Evolutionary conservation across 1,284 basidiomycete species (phyloP).

Genomic region (Flammula alnicola): DNA sequence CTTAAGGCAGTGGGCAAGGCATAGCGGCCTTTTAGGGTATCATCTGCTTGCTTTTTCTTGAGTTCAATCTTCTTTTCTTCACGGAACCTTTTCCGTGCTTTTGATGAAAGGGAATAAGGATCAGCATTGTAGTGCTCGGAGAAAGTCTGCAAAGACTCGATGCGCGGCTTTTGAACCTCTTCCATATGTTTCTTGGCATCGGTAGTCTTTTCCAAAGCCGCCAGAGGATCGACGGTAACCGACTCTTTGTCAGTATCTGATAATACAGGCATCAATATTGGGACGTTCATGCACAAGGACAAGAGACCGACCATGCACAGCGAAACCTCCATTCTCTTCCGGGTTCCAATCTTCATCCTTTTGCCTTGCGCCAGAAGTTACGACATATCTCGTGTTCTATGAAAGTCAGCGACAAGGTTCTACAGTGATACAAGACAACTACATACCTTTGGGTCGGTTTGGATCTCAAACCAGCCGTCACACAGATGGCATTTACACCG

Average conservation of each 20-base stretch:
- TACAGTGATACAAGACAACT: not conserved
- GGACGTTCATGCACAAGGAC: not conserved
- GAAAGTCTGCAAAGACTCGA: slow-evolving; percentile 77
- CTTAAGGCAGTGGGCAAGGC: slow-evolving; percentile 69
- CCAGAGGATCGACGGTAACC: slow-evolving; percentile 74
- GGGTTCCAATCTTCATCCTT: slow-evolving; percentile 97
- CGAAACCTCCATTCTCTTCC: slow-evolving; percentile 91
- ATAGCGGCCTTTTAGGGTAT: slow-evolving; percentile 71
- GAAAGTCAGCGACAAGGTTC: not conserved
- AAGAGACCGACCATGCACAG: slow-evolving; percentile 69
- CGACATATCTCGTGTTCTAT: slow-evolving; percentile 95
- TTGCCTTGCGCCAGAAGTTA: slow-evolving; percentile 85
- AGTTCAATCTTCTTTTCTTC: slow-evolving; percentile 82
- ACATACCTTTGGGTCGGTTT: slow-evolving; percentile 92
- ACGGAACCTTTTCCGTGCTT: slow-evolving; percentile 81
- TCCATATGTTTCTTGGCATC: slow-evolving; percentile 75
- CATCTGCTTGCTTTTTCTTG: slow-evolving; percentile 68
- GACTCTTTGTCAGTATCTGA: slow-evolving; percentile 76
- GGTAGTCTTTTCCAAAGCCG: slow-evolving; percentile 86
- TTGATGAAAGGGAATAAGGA: slow-evolving; percentile 80
- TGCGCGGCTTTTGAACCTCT: slow-evolving; percentile 73
- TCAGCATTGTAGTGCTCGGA: slow-evolving; percentile 81
- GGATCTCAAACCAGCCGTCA: slow-evolving; percentile 92
- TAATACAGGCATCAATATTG: not conserved
- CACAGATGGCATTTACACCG: slow-evolving; percentile 97